Evolutionary conservation across 2,329 filamentous ascomycete species (phyloP), one percentile per base, ranked within the genome.

Genomic region (Botryotinia calthae): DNA sequence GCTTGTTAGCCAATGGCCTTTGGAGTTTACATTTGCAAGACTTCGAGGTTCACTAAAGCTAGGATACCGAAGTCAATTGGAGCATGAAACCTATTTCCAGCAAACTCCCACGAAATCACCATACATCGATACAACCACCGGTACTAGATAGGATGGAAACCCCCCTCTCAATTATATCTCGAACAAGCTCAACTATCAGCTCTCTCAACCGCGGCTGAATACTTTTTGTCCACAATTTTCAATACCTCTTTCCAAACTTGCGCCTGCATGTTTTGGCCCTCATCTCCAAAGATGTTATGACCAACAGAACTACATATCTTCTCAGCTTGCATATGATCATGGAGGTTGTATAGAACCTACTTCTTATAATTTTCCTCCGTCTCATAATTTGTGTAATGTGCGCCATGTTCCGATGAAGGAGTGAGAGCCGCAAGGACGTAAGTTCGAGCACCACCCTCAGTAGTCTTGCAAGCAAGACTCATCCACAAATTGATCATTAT

Each of bases 391-490:
- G 75, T 78, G 20, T 77, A 75, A 54, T 78, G 74, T 63, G 75
- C 75, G 37, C 78, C 78, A 73, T 79, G 75, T 64, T 80, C 75
- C n/a, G 72, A 76, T 9, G 76, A 73, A 40, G 70, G 74, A 7
- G 76, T 79, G 46, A 77, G n/a, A 9, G 78, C 77, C 37, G 79
- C 77, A 70, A 78, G 76, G 25, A 81, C 73, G 37, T 79, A 75
- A 51, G 78, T 78, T 65, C 79, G 76, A 46, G 79, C 78, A 7
- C 80, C 81, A 2, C 76, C 78, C 76, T 82, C 80, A 4, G 80
- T 78, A 7, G 73, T 78, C 69, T 79, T 80, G 20, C 73, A 74
- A 22, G 78, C 46, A 34, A 76, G 3, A 9, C 58, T 73, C 70
- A 76, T 76, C 63, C 77, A 74, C 2, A 54, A 28, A 42, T 76